Conservation (phyloP, 495 filamentous ascomycete genomes). For the Pyrenula massariospora region DNA sequence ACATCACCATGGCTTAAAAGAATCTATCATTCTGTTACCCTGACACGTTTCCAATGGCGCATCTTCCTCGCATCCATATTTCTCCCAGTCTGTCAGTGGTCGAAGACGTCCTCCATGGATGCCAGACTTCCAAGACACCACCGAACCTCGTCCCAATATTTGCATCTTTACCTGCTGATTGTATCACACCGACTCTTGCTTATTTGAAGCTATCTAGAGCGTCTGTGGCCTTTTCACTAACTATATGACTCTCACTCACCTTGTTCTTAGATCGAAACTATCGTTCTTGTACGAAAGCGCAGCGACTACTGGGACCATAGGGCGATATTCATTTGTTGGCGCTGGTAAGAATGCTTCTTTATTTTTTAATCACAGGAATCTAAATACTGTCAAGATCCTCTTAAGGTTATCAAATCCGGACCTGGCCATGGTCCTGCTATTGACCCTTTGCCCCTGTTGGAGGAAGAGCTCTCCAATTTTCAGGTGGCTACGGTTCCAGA, state of each 20-base stretch:
- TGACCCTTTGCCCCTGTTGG: slow-evolving; percentile 73
- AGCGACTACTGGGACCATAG: slow-evolving; percentile 79
- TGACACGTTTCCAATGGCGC: not conserved
- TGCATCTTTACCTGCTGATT: slow-evolving; percentile 77
- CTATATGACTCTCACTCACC: not conserved
- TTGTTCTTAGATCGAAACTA: slow-evolving; percentile 27
- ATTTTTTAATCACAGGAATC: slow-evolving; percentile 1
- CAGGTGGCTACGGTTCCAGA: slow-evolving; percentile 71
- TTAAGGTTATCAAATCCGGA: slow-evolving; percentile 79
- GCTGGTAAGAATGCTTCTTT: slow-evolving; percentile 41
- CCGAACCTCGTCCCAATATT: slow-evolving; percentile 82
- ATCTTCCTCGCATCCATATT: slow-evolving; percentile 16
- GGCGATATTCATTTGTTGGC: slow-evolving; percentile 89
- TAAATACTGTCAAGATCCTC: slow-evolving; percentile 46
- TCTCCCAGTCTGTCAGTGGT: slow-evolving; percentile 44
- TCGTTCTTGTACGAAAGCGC: slow-evolving; percentile 90
- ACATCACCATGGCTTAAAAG: no score
- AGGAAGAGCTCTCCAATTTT: slow-evolving; percentile 64
- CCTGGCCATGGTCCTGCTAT: slow-evolving; percentile 69
- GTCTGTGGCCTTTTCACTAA: slow-evolving; percentile 7
- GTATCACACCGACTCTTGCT: slow-evolving; percentile 80
- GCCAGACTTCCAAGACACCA: slow-evolving; percentile 36
- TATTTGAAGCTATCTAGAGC: slow-evolving; percentile 79
- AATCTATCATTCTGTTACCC: no score
- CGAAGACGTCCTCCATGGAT: slow-evolving; percentile 39